Conservation (phyloP, 2,329 filamentous ascomycete genomes). For the Nigrospora oryzae region DNA sequence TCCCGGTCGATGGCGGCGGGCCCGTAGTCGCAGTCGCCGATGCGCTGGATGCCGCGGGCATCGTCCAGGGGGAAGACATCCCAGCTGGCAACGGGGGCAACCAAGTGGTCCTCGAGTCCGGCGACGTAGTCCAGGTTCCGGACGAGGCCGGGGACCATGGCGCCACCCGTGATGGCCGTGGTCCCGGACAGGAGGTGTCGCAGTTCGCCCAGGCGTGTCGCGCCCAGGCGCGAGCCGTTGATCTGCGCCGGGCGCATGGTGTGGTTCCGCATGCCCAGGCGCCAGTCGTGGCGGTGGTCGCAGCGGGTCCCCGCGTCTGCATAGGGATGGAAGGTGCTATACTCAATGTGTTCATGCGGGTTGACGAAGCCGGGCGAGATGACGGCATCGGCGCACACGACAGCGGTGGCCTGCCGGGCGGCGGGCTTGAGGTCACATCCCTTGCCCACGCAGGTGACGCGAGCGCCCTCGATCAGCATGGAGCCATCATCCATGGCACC, state of each 20-base stretch:
- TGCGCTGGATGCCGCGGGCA: constrained; percentile 10
- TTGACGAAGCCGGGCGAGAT: constrained; percentile 21
- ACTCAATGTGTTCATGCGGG: constrained; percentile 19
- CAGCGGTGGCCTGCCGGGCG: constrained; percentile 7
- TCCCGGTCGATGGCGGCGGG: constrained; percentile 7
- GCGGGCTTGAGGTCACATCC: constrained; percentile 2
- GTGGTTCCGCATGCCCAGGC: constrained; percentile 12
- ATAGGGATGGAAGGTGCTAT: constrained; percentile 14
- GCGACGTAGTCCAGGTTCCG: constrained; percentile 17
- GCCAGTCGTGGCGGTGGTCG: constrained; percentile 20
- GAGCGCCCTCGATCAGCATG: constrained; percentile 17
- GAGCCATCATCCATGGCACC: constrained; percentile 12
- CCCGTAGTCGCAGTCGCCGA: constrained; percentile 19
- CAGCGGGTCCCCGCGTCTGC: constrained; percentile 12
- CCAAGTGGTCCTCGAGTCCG: constrained; percentile 13
- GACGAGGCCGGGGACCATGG: constrained; percentile 15
- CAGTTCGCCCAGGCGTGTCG: constrained; percentile 17
- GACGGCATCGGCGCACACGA: constrained; percentile 15
- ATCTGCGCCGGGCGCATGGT: constrained; percentile 9
- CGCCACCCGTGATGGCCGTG: constrained; percentile 17
- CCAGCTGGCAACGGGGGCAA: constrained; percentile 7
- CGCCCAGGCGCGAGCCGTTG: constrained; percentile 12
- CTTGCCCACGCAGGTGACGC: constrained; percentile 9
- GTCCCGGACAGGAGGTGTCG: constrained; percentile 21
- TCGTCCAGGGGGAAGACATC: constrained; percentile 19